Evolutionary conservation across 306 rosid species (phyloP).

Genomic region (Fragaria nilgerrensis): DNA sequence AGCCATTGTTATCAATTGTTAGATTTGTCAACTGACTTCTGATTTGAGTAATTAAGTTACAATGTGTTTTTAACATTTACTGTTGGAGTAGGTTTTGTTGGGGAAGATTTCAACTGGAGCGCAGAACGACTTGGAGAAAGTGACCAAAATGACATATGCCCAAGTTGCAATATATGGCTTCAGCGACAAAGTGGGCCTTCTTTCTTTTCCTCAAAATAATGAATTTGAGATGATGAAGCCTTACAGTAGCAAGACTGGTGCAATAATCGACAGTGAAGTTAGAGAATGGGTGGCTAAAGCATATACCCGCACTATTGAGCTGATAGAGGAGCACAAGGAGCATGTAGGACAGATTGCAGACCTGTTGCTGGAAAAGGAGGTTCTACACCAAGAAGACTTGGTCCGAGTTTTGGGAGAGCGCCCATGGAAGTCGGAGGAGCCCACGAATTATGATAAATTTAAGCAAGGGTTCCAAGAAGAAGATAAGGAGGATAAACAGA

Average conservation of each 20-base stretch:
- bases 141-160: conserved; percentile 47
- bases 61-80: not conserved
- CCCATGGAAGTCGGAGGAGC: conserved; percentile 28
- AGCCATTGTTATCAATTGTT: not conserved
- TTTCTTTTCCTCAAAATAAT: conserved; percentile 39
- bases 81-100: conserved; percentile 34
- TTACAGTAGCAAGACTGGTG: conserved; percentile 41
- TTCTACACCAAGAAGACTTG: conserved; percentile 42
- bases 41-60: not conserved
- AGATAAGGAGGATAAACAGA: conserved; percentile 20
- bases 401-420: conserved; percentile 38
- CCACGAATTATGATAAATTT: conserved; percentile 33
- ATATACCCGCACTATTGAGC: conserved; percentile 27
- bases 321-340: conserved; percentile 39
- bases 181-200: conserved; percentile 44
- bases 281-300: conserved; percentile 47
- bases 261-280: conserved; percentile 42
- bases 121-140: conserved; percentile 44
- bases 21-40: not conserved
- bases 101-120: conserved; percentile 50
- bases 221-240: conserved; percentile 39
- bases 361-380: conserved; percentile 45
- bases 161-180: conserved; percentile 43
- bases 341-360: conserved; percentile 36
- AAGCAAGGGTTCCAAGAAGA: conserved; percentile 35